Base-by-base conservation (phyloP, 2,329 filamentous ascomycete genomes). In the Aspergillus piperis region DNA sequence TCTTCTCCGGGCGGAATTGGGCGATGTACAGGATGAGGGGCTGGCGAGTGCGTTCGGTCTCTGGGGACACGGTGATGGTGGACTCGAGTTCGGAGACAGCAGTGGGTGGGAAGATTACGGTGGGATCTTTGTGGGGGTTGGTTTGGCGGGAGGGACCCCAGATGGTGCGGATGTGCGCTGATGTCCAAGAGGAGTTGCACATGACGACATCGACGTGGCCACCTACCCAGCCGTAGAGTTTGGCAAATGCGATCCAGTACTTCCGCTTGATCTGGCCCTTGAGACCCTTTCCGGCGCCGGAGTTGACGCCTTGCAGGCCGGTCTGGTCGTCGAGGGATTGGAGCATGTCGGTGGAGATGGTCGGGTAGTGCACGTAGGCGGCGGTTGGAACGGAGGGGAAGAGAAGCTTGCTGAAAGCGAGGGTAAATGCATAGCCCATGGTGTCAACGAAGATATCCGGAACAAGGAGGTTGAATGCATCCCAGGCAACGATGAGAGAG, bases 291-390 rank as follows among this genome's bases (percentile, higher is more conserved):
- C 92, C 94, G 57, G 90, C 84, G 32, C 94, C 93, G 4, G 93
- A 90, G 73, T 98, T 95, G 58, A 96, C 82, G 2, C 94, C 90
- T 77, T 86, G 88, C 58, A 74, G 75, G 13, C 88, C 90, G 51
- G 81, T 84, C 36, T 74, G 75, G 8, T 90, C 86, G 66, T 92
- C 86, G 4, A 97, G 86, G 17, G 91, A 94, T 21, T 87, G 84
- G 3, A 99, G 86, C 95, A 99, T 99, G 71, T 99, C 95, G 54
- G 92, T 99, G 3, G 93, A 97, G 57, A 99, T 99, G 58, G 94
- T 98, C 1, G 95, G 95, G 73, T 98, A 99, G 78, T 99, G 95
- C 1, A 98, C 93, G 73, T 99, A 99, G 55, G 95, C 93, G 49
- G 86, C 92, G 0, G 92, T 97, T 0, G 94, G 91, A 1, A 97